These are phyloP conservation scores for Neurospora crassa DNA, from an alignment of 2,329 filamentous ascomycete genomes.

Conservation along the genomic window DNA sequence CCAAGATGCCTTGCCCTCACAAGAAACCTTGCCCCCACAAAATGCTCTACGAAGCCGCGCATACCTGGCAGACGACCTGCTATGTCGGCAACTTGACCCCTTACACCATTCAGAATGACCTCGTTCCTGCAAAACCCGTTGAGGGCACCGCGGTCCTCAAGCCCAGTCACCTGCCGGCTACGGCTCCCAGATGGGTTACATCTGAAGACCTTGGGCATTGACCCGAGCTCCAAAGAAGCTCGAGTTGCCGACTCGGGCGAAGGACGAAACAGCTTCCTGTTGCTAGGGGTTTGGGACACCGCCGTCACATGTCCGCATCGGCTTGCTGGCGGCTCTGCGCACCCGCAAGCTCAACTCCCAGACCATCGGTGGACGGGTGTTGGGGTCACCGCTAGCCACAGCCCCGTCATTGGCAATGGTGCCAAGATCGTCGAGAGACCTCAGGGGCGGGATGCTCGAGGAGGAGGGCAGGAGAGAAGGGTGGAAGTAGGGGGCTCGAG, in stretches of 20 bases:
- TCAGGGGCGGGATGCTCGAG: not conserved
- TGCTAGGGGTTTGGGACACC: not conserved
- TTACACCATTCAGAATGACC: conserved; percentile 92
- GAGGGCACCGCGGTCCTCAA: no score
- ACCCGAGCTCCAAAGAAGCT: not conserved
- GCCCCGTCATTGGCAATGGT: conserved; percentile 81
- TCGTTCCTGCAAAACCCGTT: conserved; percentile 54
- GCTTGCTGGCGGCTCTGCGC: conserved; percentile 76
- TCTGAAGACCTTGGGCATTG: no score
- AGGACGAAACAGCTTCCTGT: not conserved
- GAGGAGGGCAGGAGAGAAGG: not conserved
- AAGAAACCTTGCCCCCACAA: not conserved
- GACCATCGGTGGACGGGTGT: conserved; percentile 64
- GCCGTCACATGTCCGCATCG: conserved; percentile 76
- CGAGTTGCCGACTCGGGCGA: not conserved
- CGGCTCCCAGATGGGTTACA: no score
- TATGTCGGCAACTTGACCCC: conserved; percentile 97
- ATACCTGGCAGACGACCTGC: conserved; percentile 95
- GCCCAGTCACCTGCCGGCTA: no score
- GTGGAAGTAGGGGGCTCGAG: not conserved
- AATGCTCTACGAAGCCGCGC: conserved; percentile 39
- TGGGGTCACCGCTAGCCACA: conserved; percentile 93
- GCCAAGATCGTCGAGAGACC: conserved; percentile 20
- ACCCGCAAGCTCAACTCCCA: conserved; percentile 84
- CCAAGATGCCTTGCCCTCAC: not conserved